Evolutionary conservation across 2,329 filamentous ascomycete genomes (phyloP).

Genomic region (Rutstroemia sp.): DNA sequence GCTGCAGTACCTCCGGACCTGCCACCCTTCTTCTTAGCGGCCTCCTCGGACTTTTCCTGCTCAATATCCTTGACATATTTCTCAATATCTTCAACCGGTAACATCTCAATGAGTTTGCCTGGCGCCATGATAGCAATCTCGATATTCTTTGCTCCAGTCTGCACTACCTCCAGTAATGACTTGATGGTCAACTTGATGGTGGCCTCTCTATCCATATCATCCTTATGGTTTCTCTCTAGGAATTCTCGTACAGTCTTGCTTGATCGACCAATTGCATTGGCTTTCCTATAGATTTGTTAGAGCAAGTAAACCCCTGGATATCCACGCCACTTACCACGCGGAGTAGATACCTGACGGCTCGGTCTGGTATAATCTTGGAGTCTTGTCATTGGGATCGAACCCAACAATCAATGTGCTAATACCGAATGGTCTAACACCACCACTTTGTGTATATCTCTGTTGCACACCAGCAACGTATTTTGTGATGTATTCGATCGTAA

Average conservation of each 20-base stretch:
- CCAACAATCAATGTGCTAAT: slow-evolving; percentile 97
- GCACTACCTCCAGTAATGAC: slow-evolving; percentile 93
- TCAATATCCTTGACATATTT: slow-evolving; percentile 98
- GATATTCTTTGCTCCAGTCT: slow-evolving; percentile 99
- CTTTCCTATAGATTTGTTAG: slow-evolving; percentile 63
- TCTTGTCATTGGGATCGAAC: slow-evolving; percentile 90
- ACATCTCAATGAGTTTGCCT: slow-evolving; percentile 83
- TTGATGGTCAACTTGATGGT: slow-evolving; percentile 98
- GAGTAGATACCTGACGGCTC: slow-evolving; percentile 99
- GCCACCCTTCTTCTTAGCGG: slow-evolving; percentile 90
- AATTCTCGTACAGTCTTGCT: slow-evolving; percentile 99
- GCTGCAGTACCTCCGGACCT: slow-evolving; percentile 64
- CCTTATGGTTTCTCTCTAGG: slow-evolving; percentile 97
- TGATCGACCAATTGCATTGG: slow-evolving; percentile 94
- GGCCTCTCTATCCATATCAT: slow-evolving; percentile 91
- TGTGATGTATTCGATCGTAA: slow-evolving; percentile 98
- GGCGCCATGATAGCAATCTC: slow-evolving; percentile 98
- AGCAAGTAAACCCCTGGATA: neutral
- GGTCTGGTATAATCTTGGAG: slow-evolving; percentile 90
- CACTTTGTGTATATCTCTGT: slow-evolving; percentile 97
- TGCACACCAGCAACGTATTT: slow-evolving; percentile 98
- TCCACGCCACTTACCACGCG: slow-evolving; percentile 65
- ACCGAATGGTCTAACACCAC: slow-evolving; percentile 96
- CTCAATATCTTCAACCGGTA: slow-evolving; percentile 94
- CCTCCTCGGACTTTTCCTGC: slow-evolving; percentile 98